Evolutionary conservation across 768 basidiomycete species (phyloP).

Genomic region (Podaxis sp.): DNA sequence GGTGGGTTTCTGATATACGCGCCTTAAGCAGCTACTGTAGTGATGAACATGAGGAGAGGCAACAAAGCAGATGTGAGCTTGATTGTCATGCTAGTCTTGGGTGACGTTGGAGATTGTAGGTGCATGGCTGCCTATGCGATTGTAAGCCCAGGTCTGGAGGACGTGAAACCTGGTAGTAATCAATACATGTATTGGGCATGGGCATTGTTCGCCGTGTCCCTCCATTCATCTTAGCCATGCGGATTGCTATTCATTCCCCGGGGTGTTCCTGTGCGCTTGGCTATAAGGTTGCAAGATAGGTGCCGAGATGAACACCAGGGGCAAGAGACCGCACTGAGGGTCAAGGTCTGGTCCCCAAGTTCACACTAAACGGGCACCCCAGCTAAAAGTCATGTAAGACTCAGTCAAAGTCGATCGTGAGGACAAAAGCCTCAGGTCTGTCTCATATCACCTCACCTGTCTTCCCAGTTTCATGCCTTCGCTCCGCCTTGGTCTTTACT

Average conservation of each 20-base stretch:
- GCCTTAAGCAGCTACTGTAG: constrained; percentile 35
- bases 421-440: constrained; percentile 87
- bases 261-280: background rate
- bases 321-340: background rate
- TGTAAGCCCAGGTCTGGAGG: too few relatives aligned
- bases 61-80: constrained; percentile 22
- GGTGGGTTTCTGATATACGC: constrained; percentile 37
- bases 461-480: constrained; percentile 56
- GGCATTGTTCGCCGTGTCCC: background rate
- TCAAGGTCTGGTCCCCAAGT: background rate
- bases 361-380: background rate
- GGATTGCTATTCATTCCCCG: too few relatives aligned
- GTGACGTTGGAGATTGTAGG: background rate
- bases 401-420: constrained; percentile 16
- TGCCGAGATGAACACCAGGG: background rate
- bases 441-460: constrained; percentile 76
- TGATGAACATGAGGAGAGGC: constrained; percentile 24
- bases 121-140: background rate
- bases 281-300: background rate
- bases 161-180: background rate
- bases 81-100: constrained; percentile 8
- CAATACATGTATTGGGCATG: background rate
- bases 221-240: too few relatives aligned
- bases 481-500: constrained; percentile 62
- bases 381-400: background rate